Percentiles rank a stretch among this genome's conserved stretches.
Evolutionary conservation across 257 asterid genomes (phyloP).

Genomic region (Cynanchum wilfordii): DNA sequence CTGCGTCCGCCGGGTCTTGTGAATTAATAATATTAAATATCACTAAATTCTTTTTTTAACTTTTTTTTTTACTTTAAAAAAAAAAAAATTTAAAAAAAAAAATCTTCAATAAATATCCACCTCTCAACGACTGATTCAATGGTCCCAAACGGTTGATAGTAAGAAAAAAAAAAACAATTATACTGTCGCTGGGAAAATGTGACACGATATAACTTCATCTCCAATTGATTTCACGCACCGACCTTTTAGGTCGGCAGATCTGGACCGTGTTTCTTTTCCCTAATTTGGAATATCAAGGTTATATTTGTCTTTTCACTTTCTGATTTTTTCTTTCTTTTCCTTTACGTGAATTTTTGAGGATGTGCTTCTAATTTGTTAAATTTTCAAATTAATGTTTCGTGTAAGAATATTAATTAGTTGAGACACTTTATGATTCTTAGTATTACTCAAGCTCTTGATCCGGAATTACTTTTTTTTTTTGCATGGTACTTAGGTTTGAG

Average conservation of each 20-base stretch:
- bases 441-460: too few species aligned
- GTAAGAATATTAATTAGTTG: too few species aligned
- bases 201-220: slow-evolving; percentile 1
- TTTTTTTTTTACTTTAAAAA: too few species aligned
- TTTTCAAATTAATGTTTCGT: too few species aligned
- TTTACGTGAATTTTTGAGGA: too few species aligned
- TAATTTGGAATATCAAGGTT: not conserved
- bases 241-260: slow-evolving; percentile 10
- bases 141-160: not conserved
- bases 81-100: too few species aligned
- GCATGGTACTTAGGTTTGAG: too few species aligned
- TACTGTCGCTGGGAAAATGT: not conserved
- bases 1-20: slow-evolving; percentile 9
- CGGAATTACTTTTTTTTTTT: too few species aligned
- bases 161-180: not conserved
- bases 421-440: too few species aligned
- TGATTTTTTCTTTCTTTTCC: not conserved
- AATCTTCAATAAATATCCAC: not conserved
- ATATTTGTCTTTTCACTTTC: not conserved
- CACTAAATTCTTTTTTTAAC: too few species aligned
- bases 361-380: too few species aligned
- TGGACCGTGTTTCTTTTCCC: not conserved
- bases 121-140: not conserved
- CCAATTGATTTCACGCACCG: slow-evolving; percentile 13
- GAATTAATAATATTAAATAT: not conserved